A percentile compares a stretch with the other conserved stretches of the same genome.
Conservation (phyloP, 2,329 filamentous ascomycete genomes). For the Colletotrichum camelliae region DNA sequence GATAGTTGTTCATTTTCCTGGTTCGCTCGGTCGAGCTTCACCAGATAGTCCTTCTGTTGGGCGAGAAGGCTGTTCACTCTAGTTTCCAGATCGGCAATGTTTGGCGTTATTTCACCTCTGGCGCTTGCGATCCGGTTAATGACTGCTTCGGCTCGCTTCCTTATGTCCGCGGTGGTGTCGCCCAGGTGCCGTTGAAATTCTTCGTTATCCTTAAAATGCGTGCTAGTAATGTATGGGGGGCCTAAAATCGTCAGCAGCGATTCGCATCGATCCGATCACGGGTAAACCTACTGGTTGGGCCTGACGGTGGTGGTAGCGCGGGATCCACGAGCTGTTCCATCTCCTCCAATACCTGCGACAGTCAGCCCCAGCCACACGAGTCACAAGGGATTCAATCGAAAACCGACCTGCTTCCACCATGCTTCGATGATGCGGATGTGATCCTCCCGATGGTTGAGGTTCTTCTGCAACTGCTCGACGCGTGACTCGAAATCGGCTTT, state of each 20-base stretch:
- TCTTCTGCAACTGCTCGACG: slow-evolving; percentile 80
- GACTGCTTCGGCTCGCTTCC: slow-evolving; percentile 73
- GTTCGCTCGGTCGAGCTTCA: slow-evolving; percentile 76
- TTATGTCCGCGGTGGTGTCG: slow-evolving; percentile 77
- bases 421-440: slow-evolving; percentile 89
- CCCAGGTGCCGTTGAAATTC: slow-evolving; percentile 85
- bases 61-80: slow-evolving; percentile 79
- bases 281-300: slow-evolving; percentile 13
- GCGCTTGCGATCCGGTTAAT: slow-evolving; percentile 61
- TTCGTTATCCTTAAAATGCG: slow-evolving; percentile 66
- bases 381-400: not conserved
- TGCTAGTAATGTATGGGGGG: slow-evolving; percentile 60
- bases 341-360: slow-evolving; percentile 65
- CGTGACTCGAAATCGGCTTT: slow-evolving; percentile 81
- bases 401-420: slow-evolving; percentile 89
- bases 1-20: slow-evolving; percentile 85
- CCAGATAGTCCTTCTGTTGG: slow-evolving; percentile 79
- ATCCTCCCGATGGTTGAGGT: slow-evolving; percentile 85
- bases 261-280: not conserved
- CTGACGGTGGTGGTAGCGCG: slow-evolving; percentile 40
- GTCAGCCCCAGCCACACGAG: slow-evolving; percentile 27
- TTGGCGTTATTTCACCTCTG: slow-evolving; percentile 64
- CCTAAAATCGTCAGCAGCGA: slow-evolving; percentile 45
- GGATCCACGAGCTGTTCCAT: slow-evolving; percentile 64
- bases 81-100: slow-evolving; percentile 74